Percentiles rank a stretch among this genome's conserved stretches.
Evolutionary conservation across 2,329 filamentous ascomycete genomes (phyloP).

Genomic region (Sporothrix sp.): DNA sequence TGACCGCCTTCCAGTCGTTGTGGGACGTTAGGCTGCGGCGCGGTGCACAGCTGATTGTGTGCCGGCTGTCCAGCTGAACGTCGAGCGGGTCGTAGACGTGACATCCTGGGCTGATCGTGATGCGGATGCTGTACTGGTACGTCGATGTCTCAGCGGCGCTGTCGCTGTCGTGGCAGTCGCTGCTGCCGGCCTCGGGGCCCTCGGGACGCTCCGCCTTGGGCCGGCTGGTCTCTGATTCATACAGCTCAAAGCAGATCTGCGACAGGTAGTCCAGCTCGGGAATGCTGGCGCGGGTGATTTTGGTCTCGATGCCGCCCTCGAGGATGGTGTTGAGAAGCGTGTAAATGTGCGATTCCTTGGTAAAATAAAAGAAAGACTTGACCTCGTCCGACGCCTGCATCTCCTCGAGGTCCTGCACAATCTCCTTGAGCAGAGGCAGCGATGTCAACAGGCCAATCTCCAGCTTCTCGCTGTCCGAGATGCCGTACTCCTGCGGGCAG

Average conservation of each 20-base stretch:
- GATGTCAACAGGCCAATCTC: slow-evolving; percentile 95
- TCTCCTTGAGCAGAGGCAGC: slow-evolving; percentile 86
- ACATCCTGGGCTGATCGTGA: slow-evolving; percentile 89
- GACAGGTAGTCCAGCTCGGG: slow-evolving; percentile 95
- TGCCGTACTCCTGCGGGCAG: slow-evolving; percentile 95
- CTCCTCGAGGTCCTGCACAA: slow-evolving; percentile 92
- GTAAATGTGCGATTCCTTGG: slow-evolving; percentile 98
- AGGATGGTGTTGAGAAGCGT: slow-evolving; percentile 96
- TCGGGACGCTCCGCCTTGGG: slow-evolving; percentile 16
- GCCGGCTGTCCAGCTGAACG: slow-evolving; percentile 89
- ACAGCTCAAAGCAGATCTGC: slow-evolving; percentile 96
- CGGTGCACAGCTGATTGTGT: slow-evolving; percentile 93
- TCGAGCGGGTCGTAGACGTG: slow-evolving; percentile 95
- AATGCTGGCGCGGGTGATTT: slow-evolving; percentile 90
- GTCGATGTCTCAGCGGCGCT: slow-evolving; percentile 42
- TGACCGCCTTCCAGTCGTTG: slow-evolving; percentile 92
- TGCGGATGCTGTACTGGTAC: slow-evolving; percentile 92
- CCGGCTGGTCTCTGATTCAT: slow-evolving; percentile 76
- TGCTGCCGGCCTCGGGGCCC: not conserved
- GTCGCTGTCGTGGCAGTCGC: slow-evolving; percentile 10
- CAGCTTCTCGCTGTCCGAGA: slow-evolving; percentile 90
- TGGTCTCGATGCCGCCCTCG: slow-evolving; percentile 92
- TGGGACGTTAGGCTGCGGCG: slow-evolving; percentile 82
- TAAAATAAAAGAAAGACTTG: slow-evolving; percentile 98
- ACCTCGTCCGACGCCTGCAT: slow-evolving; percentile 91